These are phyloP conservation scores for Termitomyces sp. DNA, from an alignment of 768 basidiomycete species.

Conservation along the genomic window DNA sequence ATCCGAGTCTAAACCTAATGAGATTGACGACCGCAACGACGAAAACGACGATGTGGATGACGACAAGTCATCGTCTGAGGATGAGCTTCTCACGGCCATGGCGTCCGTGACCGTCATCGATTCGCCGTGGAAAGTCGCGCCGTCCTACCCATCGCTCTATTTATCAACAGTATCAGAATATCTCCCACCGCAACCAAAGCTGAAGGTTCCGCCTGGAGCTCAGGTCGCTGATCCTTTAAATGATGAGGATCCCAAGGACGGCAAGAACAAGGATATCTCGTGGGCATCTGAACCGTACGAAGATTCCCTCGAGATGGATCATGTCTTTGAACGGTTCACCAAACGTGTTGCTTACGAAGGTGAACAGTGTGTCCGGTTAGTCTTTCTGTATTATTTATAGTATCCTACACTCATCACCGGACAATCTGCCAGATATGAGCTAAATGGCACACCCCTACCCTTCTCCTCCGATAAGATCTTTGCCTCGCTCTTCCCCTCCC, in stretches of 20 bases:
- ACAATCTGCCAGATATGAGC: conserved; percentile 64
- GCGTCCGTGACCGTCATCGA: conserved; percentile 50
- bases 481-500: conserved; percentile 66
- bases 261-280: conserved; percentile 43
- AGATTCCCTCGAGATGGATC: conserved; percentile 74
- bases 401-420: not conserved
- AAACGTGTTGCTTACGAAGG: conserved; percentile 67
- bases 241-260: conserved; percentile 32
- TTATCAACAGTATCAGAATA: conserved; percentile 76
- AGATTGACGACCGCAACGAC: conserved; percentile 10
- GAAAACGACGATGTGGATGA: not conserved
- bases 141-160: conserved; percentile 66
- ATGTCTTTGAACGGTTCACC: conserved; percentile 82
- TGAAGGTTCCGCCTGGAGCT: conserved; percentile 39
- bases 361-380: conserved; percentile 85
- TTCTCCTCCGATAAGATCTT: conserved; percentile 79
- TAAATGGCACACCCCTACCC: conserved; percentile 80
- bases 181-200: conserved; percentile 53
- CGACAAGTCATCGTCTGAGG: conserved; percentile 35
- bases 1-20: conserved; percentile 17
- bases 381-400: conserved; percentile 10
- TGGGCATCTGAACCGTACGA: conserved; percentile 80
- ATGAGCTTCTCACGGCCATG: conserved; percentile 55
- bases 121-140: conserved; percentile 65
- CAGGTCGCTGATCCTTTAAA: conserved; percentile 38